Conservation (phyloP, 2,329 filamentous ascomycete genomes). For the Fusarium verticillioides region DNA sequence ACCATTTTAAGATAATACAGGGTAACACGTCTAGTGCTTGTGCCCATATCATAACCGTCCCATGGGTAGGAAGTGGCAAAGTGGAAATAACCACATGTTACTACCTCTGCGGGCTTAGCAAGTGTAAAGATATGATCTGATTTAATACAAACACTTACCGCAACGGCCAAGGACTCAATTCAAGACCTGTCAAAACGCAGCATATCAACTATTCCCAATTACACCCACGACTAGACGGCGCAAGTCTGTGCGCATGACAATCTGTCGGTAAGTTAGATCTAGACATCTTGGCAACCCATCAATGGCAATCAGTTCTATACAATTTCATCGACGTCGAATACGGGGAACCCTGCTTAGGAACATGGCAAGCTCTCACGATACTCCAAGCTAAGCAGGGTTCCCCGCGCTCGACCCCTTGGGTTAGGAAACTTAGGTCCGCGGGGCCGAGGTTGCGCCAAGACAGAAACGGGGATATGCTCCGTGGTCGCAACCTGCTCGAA, state of each 20-base stretch:
- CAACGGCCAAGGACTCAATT: not conserved
- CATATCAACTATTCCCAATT: too few species aligned
- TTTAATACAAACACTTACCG: too few species aligned
- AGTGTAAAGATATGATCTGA: not conserved
- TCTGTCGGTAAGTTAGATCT: not conserved
- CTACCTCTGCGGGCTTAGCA: too few species aligned
- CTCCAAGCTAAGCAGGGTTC: not conserved
- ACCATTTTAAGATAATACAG: not conserved
- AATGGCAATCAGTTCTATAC: not conserved
- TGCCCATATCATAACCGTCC: not conserved
- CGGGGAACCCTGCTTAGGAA: not conserved
- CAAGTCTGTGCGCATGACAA: not conserved
- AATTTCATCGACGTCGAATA: not conserved
- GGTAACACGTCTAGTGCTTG: fast-evolving
- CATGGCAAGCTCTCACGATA: not conserved
- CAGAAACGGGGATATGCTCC: not conserved
- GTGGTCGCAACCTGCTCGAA: not conserved
- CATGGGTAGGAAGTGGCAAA: fast-evolving
- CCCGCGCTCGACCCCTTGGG: not conserved
- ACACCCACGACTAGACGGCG: too few species aligned
- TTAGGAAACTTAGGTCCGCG: not conserved
- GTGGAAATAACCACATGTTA: too few species aligned
- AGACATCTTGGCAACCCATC: not conserved
- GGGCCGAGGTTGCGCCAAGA: not conserved
- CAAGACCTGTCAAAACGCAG: not conserved